Evolutionary conservation across 306 rosid species (phyloP), one percentile per base, ranked within the genome.

Genomic region (Quercus rubra): DNA sequence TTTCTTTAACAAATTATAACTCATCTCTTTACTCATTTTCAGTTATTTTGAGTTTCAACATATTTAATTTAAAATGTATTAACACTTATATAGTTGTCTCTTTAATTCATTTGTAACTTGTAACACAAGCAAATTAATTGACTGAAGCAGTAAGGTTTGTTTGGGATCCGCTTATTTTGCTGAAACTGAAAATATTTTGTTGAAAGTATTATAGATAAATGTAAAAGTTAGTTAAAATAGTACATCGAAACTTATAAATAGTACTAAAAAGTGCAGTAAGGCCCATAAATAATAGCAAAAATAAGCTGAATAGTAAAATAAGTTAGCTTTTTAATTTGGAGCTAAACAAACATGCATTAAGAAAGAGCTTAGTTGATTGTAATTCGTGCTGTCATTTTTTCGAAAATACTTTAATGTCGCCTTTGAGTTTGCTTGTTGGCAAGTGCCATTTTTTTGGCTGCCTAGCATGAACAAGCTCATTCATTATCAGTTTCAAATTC

Each of bases 261-360:
- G 35, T 31, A 31, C 1, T 0, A 31, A 31, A 31, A 31, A 31
- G 6, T 31, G 1, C 0, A 1, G 0, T 6, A 0, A 0, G 1
- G 0, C 2, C 0, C 0, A 6, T 35, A 1, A 6, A 35, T 6
- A 35, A 0, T 35, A 35, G 0, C 0, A 35, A 35, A 35, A 35
- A 35, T 6, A 35, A 35, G 0, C 0, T 35, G 0, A 5, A 35
- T 35, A 35, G 2, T 35, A 35, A 35, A 6, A 35, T 35, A 35
- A 35, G 0, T 0, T 35, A 0, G 0, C 0, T 35, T 35, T 35
- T 35, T 6, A 35, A 35, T 35, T 35, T 35, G 0, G 8, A 35
- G 0, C 2, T 2, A 35, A 1, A 35, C 2, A 35, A 1, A 35
- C 0, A 0, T 1, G 6, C 0, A 6, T 8, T 18, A 13, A 63